Evolutionary conservation across 192 early-diverging fungal genomes (phyloP).

Genomic region (Rhizoclosmatium sp.): DNA sequence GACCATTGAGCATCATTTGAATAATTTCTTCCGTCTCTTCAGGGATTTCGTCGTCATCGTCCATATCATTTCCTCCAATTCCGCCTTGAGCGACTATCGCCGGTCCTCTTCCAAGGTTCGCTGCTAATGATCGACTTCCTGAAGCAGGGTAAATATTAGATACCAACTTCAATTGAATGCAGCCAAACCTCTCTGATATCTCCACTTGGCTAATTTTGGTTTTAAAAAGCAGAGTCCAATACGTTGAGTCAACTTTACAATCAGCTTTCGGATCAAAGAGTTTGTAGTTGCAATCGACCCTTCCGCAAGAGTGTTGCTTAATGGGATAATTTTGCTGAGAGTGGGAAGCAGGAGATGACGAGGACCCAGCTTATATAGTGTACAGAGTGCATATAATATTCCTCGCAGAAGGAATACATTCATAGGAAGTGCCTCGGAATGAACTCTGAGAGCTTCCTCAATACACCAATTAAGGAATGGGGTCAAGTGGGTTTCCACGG

Average conservation of each 20-base stretch:
- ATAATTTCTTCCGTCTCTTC: slow-evolving; percentile 84
- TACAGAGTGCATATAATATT: slow-evolving; percentile 70
- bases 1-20: slow-evolving; percentile 80
- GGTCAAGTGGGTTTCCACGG: slow-evolving; percentile 62
- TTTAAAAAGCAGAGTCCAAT: slow-evolving; percentile 81
- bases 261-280: slow-evolving; percentile 77
- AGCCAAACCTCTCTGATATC: slow-evolving; percentile 68
- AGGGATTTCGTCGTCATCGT: slow-evolving; percentile 78
- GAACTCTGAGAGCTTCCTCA: slow-evolving; percentile 33
- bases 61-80: slow-evolving; percentile 49
- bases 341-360: slow-evolving; percentile 69
- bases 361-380: slow-evolving; percentile 73
- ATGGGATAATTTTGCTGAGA: slow-evolving; percentile 39
- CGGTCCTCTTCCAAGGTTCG: slow-evolving; percentile 53
- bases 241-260: slow-evolving; percentile 85
- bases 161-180: not conserved
- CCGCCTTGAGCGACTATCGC: not conserved
- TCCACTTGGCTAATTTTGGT: slow-evolving; percentile 72
- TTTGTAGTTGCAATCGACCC: slow-evolving; percentile 61
- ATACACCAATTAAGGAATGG: slow-evolving; percentile 79
- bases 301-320: slow-evolving; percentile 39
- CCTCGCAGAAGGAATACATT: slow-evolving; percentile 43
- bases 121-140: slow-evolving; percentile 58
- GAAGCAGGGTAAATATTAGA: too few species aligned
- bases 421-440: not conserved